Conservation (phyloP, 208 protist genomes). For the Polymyxa betae region DNA sequence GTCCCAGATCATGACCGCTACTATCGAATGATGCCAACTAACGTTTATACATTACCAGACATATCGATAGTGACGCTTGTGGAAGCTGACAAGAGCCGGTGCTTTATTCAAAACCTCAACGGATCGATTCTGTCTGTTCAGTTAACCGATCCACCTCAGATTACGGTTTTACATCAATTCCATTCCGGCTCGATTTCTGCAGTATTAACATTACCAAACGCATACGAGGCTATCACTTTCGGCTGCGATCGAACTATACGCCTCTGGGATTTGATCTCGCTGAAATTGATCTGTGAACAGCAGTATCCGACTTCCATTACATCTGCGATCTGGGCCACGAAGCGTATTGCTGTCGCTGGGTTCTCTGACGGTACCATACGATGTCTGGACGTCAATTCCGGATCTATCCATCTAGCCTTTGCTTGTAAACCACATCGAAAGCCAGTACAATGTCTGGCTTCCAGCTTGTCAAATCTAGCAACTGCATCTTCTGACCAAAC, state of each 20-base stretch:
- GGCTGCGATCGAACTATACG: slow-evolving; percentile 87
- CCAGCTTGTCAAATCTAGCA: slow-evolving; percentile 76
- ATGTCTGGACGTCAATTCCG: slow-evolving; percentile 69
- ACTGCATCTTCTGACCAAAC: slow-evolving; percentile 80
- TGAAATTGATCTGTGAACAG: not conserved
- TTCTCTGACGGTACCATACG: slow-evolving; percentile 84
- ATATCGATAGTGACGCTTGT: slow-evolving; percentile 74
- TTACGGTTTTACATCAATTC: slow-evolving; percentile 73
- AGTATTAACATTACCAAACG: slow-evolving; percentile 77
- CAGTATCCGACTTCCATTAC: not conserved
- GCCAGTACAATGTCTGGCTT: slow-evolving; percentile 77
- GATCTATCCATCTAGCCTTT: slow-evolving; percentile 64
- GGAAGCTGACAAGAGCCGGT: slow-evolving; percentile 63
- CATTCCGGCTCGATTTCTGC: slow-evolving; percentile 86
- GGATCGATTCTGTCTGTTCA: slow-evolving; percentile 75
- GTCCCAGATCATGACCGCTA: slow-evolving; percentile 78
- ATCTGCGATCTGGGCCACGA: not conserved
- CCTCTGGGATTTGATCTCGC: slow-evolving; percentile 81
- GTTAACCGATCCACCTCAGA: slow-evolving; percentile 60
- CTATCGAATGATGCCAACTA: slow-evolving; percentile 79
- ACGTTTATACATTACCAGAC: slow-evolving; percentile 74
- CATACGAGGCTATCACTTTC: slow-evolving; percentile 81
- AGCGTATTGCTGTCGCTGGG: slow-evolving; percentile 68
- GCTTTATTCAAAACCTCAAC: slow-evolving; percentile 81
- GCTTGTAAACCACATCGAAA: slow-evolving; percentile 77